Base-by-base conservation (phyloP, 1,284 basidiomycete genomes). In the Pascua guehoae region DNA sequence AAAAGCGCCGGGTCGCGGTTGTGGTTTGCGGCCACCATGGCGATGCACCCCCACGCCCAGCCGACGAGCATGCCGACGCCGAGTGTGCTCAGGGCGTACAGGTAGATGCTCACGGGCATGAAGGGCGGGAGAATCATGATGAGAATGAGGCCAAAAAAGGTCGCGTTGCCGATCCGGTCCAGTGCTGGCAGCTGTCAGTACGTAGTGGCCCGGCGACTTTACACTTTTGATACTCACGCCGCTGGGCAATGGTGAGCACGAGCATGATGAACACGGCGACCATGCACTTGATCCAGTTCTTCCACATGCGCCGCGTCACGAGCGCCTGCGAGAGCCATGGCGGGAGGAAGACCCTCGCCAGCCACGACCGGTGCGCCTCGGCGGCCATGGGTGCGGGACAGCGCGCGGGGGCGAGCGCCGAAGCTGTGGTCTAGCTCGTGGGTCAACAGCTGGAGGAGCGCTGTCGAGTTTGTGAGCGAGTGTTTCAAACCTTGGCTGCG, bases 21-120 rank as follows among this genome's bases (percentile, higher is more conserved):
- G n/a, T 80, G 73, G 2, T 85, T 68, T 0, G 82, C 84, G 2
- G 86, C 82, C 4, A 83, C 85, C 86, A 88, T 89, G 0, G 83
- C 85, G 2, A 86, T 87, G 41, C 79, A 81, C 8, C 86, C 85
- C 79, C 87, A 83, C 0, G 84, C 88, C 88, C 89, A 91, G 9
- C 88, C 88, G 5, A 88, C 50, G 1, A 82, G 74, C 73, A 87
- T 79, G 0, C 88, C 88, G 56, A 83, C 17, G 2, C 83, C 68
- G 17, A 87, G 65, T 1, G 82, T 84, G 5, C 78, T 58, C 8
- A 82, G 76, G 9, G 76, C 79, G 49, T 77, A 69, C 16, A 74
- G 18, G 63, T 70, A 75, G 4, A 78, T 53, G 15, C 66, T 63
- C 17, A 73, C 16, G 0, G 76, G 71, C 62, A 78, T 67, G 9